Evolutionary conservation across 257 asterid genomes (phyloP).

Genomic region (Capsicum pubescens): DNA sequence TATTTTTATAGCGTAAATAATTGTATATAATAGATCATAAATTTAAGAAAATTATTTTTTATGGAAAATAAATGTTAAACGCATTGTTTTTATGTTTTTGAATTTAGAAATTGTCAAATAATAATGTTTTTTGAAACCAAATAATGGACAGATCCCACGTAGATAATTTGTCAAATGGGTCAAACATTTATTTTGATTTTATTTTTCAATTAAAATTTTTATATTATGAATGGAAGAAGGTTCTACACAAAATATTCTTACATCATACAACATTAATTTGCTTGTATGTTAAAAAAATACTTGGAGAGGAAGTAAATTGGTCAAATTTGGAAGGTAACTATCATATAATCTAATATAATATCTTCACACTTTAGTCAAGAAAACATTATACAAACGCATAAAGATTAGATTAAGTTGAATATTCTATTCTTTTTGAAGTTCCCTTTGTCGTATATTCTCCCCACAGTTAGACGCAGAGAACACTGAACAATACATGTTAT

Average conservation of each 20-base stretch:
- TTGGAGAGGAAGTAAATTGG: constrained; percentile 2
- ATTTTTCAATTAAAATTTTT: not conserved
- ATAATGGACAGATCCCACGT: not conserved
- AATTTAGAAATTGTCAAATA: not conserved
- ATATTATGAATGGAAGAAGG: not conserved
- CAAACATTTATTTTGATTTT: not conserved
- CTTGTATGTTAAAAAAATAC: not conserved
- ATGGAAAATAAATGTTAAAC: not conserved
- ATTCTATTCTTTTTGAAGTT: not conserved
- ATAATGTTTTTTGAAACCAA: not conserved
- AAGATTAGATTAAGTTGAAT: not conserved
- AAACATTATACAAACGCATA: not conserved
- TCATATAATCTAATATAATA: not conserved
- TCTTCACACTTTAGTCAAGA: not conserved
- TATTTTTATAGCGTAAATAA: too few species aligned
- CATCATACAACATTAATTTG: not conserved
- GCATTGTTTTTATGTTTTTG: not conserved
- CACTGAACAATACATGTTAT: too few species aligned
- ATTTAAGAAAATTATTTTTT: too few species aligned
- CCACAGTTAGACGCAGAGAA: not conserved
- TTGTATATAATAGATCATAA: too few species aligned
- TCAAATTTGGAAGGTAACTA: not conserved
- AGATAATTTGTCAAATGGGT: constrained; percentile 1
- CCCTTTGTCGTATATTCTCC: not conserved
- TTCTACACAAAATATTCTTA: not conserved